Evolutionary conservation across 108 stramenopile species (phyloP), one percentile per base, ranked within the genome.

Genomic region (Cyclostephanos tholiformis): DNA sequence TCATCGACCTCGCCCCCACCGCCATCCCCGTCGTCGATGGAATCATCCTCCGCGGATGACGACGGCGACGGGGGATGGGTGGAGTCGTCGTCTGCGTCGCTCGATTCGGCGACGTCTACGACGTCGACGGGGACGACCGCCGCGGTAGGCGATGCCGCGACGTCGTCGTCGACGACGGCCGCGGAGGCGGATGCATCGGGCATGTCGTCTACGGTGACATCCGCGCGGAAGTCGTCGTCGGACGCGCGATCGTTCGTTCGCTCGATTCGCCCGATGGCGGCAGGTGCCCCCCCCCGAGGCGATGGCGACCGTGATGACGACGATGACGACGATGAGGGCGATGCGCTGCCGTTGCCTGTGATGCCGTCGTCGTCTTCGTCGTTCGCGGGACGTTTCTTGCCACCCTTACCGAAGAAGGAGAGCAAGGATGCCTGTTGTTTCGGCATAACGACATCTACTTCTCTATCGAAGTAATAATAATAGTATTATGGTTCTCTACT

Each of bases 341-440:
- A 53, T 10, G 41, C 4, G 6, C 7, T 4, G n/a, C n/a, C n/a
- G n/a, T n/a, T n/a, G n/a, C n/a, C n/a, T n/a, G n/a, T n/a, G n/a
- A n/a, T n/a, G n/a, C n/a, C n/a, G 25, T 26, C 23, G 26, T 0
- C 23, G 26, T 26, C 26, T 23, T 1, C 53, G 26, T 55, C 26
- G 53, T 9, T 55, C 23, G 53, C 53, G 4, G 23, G 53, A 26
- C 53, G 53, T 16, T 55, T 55, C 26, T 0, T 55, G 9, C 4
- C 12, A 23, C 25, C 4, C 25, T 55, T 55, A 0, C 23, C 53
- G 13, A 55, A 55, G 53, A 55, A 55, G 53, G 53, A 55, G 53
- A 55, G 53, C 25, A 55, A 23, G 53, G 53, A 55, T 55, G 53
- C 53, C 23, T 55, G 53, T 55, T 27, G 53, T 26, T 46, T 46